Evolutionary conservation across 208 protist genomes (phyloP), one percentile per base, ranked within the genome.

Genomic region (Trypanosoma mega): DNA sequence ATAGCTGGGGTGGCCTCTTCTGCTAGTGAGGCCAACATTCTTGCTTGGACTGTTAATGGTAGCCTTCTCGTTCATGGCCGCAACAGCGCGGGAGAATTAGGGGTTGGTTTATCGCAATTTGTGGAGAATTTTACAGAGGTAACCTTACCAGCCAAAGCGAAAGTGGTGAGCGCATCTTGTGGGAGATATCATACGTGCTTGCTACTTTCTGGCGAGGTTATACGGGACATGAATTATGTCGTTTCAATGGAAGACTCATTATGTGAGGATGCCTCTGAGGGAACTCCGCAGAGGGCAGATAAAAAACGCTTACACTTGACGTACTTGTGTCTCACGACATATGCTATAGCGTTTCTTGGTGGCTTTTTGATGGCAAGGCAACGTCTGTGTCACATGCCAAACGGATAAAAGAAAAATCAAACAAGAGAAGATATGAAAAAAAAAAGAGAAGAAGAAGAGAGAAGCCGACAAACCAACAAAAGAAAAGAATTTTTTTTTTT

Each of bases 151-250:
- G 41, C 33, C 36, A 54, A 56, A 50, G 48, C 49, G 26, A 65
- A 55, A 29, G 48, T 65, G 16, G 59, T 65, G 16, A 49, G 8
- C 47, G 59, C 56, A 6, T 65, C 59, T 7, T 65, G 59, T 65
- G 59, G 59, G 34, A n/a, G 59, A 14, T 49, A 47, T 23, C 48
- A 65, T 49, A 57, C 48, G 18, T 65, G 59, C 36, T 9, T 65
- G 9, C 21, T 65, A 3, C 49, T 65, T 20, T 54, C 59, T 27
- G 37, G 21, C 20, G 47, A 56, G 18, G 23, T 37, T n/a, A 49
- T 65, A 31, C 48, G 50, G 8, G 36, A 46, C 27, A 45, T n/a
- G 24, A 49, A 55, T 36, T 27, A 65, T 44, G 27, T 55, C 6
- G 34, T 46, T 6, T 65, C 36, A 34, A 65, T 56, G 59, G 47